Evolutionary conservation across 768 basidiomycete species (phyloP), one percentile per base, ranked within the genome.

Genomic region (Pholiota conissans): DNA sequence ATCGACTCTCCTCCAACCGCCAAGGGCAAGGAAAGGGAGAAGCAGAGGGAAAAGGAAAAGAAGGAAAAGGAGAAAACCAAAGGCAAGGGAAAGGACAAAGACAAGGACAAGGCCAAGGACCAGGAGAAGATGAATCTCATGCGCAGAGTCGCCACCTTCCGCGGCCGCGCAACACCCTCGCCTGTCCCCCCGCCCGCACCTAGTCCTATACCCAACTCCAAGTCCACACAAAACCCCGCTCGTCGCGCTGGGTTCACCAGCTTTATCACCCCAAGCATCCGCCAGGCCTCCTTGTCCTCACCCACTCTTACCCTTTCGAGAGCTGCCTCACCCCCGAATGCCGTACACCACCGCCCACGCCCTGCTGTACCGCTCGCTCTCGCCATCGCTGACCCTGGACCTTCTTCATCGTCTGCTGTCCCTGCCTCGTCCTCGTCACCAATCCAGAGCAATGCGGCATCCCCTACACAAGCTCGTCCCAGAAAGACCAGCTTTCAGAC

Each of bases 211-310:
- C 37, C 37, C 37, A 18, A 39, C 37, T 18, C 37, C 37, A 39
- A 37, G 14, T 16, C 37, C 37, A 39, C 37, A 1, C 37, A 39
- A 18, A 39, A 39, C 20, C 37, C 37, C n/a, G 24, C 11, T 8
- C 26, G 20, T 27, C 26, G 37, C 27, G 34, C 83, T 48, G 85
- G 84, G 49, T 79, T 77, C 67, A 79, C 82, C 49, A 80, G 77
- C 68, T 90, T 83, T 74, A 73, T 80, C 59, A 79, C 84, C 42
- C 89, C 89, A 42, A 89, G 88, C 34, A 71, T 90, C 59, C 80
- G 84, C 55, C 81, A 80, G 59, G 90, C 82, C 35, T 89, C 90
- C 47, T 79, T 87, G 77, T 91, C 90, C 56, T 89, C 89, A 20
- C 90, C 90, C 52, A 80, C 85, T 27, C 71, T 92, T 42, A 85